Evolutionary conservation across 768 basidiomycete species (phyloP), one percentile per base, ranked within the genome.

Genomic region (Leucocoprinus sp.): DNA sequence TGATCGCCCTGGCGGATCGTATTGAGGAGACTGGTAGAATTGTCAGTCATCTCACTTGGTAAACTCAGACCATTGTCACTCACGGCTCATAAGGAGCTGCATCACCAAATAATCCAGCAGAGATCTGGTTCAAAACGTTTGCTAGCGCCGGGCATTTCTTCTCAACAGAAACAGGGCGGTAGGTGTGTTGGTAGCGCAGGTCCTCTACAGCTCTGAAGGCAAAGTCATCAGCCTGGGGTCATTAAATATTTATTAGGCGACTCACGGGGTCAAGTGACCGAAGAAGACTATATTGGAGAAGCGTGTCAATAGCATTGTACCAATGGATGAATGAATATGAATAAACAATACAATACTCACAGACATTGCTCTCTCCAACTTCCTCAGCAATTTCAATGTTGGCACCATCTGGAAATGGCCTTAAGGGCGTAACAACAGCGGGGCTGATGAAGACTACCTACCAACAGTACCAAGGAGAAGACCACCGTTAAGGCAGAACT

Each of bases 331-430:
- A n/a, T n/a, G n/a, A n/a, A n/a, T n/a, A n/a, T n/a, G n/a, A n/a
- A n/a, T n/a, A n/a, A n/a, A n/a, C n/a, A n/a, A n/a, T n/a, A n/a
- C n/a, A n/a, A 27, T 60, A 85, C 80, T 72, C 61, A 87, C 88
- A 92, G 56, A 93, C 91, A 60, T 95, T 90, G 56, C 76, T 80
- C 58, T 92, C 89, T 23, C 93, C 95, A 37, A 92, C 68, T 61
- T 96, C 93, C 57, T 97, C 91, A 3, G 90, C 93, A 53, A 98
- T 97, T 68, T 97, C 93, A 49, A 92, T 91, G 57, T 91, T 93
- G 15, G 95, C 95, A 44, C 95, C 95, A 64, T 99, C 91, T 67
- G 61, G 5, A 33, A 6, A 1, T 2, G 4, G 27, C 12, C 26
- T 49, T 42, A 21, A 27, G n/a, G 36, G 7, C 3, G 34, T 5